phyloP scores from a whole-genome alignment of 441 rosid species.

The Bocquillonia castaneifolia region DNA sequence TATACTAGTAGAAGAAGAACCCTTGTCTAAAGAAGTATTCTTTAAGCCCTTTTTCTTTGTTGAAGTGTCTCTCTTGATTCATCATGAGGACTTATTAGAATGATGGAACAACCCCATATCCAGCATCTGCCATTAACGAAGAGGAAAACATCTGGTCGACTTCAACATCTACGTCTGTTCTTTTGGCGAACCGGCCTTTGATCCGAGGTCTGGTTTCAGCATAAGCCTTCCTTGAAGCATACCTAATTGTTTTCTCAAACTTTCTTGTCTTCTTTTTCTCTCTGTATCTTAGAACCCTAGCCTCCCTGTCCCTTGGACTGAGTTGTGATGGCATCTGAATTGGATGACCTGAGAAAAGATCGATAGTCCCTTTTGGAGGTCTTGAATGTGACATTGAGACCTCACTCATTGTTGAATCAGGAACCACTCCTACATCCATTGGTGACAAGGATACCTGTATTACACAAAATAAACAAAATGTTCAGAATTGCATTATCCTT shows the following conservation, averaged over 20 bases:
- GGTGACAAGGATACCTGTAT: conserved; percentile 63
- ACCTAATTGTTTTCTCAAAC: conserved; percentile 91
- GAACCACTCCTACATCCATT: conserved; percentile 59
- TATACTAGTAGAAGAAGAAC: too few relatives aligned
- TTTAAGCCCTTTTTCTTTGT: too few relatives aligned
- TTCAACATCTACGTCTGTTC: conserved; percentile 43
- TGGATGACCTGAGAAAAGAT: conserved; percentile 48
- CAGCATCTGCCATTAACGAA: conserved; percentile 40
- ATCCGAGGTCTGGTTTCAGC: conserved; percentile 89
- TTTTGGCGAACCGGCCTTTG: conserved; percentile 89
- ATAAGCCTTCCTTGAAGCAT: conserved; percentile 94
- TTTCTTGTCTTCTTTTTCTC: conserved; percentile 86
- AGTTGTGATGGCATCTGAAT: conserved; percentile 57
- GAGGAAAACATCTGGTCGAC: conserved; percentile 60
- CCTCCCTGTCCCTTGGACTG: conserved; percentile 74
- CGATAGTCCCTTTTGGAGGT: conserved; percentile 54
- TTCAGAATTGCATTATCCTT: neutral
- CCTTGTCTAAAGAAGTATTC: too few relatives aligned
- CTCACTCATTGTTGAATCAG: conserved; percentile 59
- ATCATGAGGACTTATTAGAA: too few relatives aligned
- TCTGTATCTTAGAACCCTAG: conserved; percentile 82
- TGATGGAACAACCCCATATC: conserved; percentile 67
- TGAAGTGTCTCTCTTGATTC: too few relatives aligned
- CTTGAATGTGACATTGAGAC: conserved; percentile 44
- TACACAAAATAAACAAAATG: neutral